Conservation (phyloP, 2,329 filamentous ascomycete genomes). For the Canariomyces notabilis region DNA sequence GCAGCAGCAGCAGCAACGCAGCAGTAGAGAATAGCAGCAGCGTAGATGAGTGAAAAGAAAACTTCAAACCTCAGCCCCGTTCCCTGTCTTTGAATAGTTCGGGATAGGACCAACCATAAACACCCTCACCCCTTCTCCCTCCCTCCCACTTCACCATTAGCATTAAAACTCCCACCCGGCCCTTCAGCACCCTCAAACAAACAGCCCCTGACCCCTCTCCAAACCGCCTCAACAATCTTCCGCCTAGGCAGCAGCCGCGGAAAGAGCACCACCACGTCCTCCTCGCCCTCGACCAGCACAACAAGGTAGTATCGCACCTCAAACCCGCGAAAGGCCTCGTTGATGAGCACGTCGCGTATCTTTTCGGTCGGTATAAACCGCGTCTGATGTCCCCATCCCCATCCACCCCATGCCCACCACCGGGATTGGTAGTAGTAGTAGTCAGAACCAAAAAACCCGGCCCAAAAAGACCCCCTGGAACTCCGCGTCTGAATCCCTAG, state of each 20-base stretch:
- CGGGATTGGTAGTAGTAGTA: too few relatives aligned
- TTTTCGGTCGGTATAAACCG: slow-evolving; percentile 80
- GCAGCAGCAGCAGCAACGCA: background rate
- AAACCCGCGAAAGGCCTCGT: slow-evolving; percentile 91
- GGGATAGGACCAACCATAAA: background rate
- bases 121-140: slow-evolving; percentile 11
- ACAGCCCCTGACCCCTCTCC: slow-evolving; percentile 78
- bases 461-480: background rate
- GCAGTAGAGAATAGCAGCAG: slow-evolving; percentile 2
- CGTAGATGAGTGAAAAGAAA: slow-evolving; percentile 7
- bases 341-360: slow-evolving; percentile 89
- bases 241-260: slow-evolving; percentile 71
- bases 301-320: slow-evolving; percentile 85
- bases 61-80: background rate
- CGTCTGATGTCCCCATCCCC: slow-evolving; percentile 29
- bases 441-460: too few relatives aligned
- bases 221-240: slow-evolving; percentile 77
- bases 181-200: slow-evolving; percentile 59
- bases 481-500: slow-evolving; percentile 78
- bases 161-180: too few relatives aligned
- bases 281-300: slow-evolving; percentile 84
- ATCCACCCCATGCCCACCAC: slow-evolving; percentile 31
- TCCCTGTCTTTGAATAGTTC: background rate
- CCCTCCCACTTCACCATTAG: too few relatives aligned
- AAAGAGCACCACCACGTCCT: slow-evolving; percentile 91